Evolutionary conservation across 768 basidiomycete species (phyloP).

Genomic region (Macrocybe gigantea): DNA sequence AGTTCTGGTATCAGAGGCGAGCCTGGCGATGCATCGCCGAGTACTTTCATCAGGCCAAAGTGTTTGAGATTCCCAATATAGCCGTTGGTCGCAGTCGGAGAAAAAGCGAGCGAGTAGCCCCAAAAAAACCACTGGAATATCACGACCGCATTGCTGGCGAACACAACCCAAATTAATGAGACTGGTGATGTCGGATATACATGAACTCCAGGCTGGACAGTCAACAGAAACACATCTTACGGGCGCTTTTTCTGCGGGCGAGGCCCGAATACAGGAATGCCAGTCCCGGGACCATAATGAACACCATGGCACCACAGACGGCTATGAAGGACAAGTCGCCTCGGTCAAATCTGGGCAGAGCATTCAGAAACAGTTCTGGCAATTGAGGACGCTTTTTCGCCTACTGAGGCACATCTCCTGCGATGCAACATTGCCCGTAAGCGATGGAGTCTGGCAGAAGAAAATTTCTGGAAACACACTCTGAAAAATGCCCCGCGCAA

Average conservation of each 20-base stretch:
- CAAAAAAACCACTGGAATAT: slow-evolving; percentile 77
- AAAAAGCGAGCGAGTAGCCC: slow-evolving; percentile 79
- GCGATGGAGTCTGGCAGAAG: too few species aligned
- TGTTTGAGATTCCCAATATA: slow-evolving; percentile 77
- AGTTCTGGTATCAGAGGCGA: slow-evolving; percentile 78
- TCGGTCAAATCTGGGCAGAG: slow-evolving; percentile 47
- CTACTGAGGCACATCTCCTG: slow-evolving; percentile 3
- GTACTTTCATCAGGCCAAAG: slow-evolving; percentile 71
- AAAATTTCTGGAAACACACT: too few species aligned
- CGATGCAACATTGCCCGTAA: not conserved
- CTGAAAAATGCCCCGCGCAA: too few species aligned
- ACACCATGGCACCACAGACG: slow-evolving; percentile 62
- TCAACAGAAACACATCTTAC: slow-evolving; percentile 21
- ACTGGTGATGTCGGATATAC: slow-evolving; percentile 25
- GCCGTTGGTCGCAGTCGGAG: slow-evolving; percentile 65
- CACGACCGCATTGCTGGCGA: slow-evolving; percentile 67
- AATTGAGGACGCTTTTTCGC: slow-evolving; percentile 11
- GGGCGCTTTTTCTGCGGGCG: slow-evolving; percentile 59
- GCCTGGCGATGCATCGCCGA: slow-evolving; percentile 68
- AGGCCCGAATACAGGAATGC: slow-evolving; percentile 74
- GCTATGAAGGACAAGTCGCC: slow-evolving; percentile 73
- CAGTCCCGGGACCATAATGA: slow-evolving; percentile 74
- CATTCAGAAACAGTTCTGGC: not conserved
- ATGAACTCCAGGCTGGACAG: not conserved
- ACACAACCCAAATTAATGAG: slow-evolving; percentile 71